phyloP scores from a whole-genome alignment of 805 yeast species.

The Lipomyces yamanashiensis region DNA sequence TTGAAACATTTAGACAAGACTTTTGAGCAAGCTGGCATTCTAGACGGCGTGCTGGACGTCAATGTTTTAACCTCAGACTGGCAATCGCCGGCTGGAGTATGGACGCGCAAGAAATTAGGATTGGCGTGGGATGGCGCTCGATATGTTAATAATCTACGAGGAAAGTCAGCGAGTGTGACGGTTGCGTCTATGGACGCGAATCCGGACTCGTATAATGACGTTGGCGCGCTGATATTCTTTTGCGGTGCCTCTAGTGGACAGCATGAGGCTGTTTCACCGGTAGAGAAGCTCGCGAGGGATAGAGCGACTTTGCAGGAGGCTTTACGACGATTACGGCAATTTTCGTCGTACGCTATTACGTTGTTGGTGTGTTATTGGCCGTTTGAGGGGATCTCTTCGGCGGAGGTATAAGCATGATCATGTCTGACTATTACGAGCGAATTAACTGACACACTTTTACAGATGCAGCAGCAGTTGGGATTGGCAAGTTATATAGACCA shows the following conservation, averaged over 20 bases:
- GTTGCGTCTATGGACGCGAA: slow-evolving; percentile 53
- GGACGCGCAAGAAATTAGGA: slow-evolving; percentile 55
- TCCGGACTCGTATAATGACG: slow-evolving; percentile 48
- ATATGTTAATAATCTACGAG: slow-evolving; percentile 44
- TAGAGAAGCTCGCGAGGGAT: slow-evolving; percentile 50
- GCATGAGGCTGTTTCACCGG: slow-evolving; percentile 19
- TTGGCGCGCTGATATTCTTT: slow-evolving; percentile 56
- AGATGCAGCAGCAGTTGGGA: slow-evolving; percentile 17
- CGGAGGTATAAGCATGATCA: slow-evolving; percentile 12
- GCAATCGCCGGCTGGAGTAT: slow-evolving; percentile 52
- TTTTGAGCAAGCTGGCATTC: slow-evolving; percentile 41
- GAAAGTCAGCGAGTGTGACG: slow-evolving; percentile 44
- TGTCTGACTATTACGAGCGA: not conserved
- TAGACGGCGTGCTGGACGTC: slow-evolving; percentile 45
- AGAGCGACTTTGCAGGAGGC: slow-evolving; percentile 47
- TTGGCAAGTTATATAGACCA: slow-evolving; percentile 13
- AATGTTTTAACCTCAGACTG: slow-evolving; percentile 56
- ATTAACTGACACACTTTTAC: not conserved
- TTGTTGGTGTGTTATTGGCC: slow-evolving; percentile 53
- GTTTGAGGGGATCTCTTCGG: slow-evolving; percentile 16
- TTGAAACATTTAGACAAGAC: slow-evolving; percentile 42
- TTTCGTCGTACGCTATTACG: slow-evolving; percentile 49
- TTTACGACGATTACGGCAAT: slow-evolving; percentile 45
- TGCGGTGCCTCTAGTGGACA: slow-evolving; percentile 51
- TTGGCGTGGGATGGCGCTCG: slow-evolving; percentile 46